Percentiles rank a stretch among this genome's conserved stretches.
Evolutionary conservation across 1,284 basidiomycete species (phyloP).

Genomic region (Schizophyllum commune): DNA sequence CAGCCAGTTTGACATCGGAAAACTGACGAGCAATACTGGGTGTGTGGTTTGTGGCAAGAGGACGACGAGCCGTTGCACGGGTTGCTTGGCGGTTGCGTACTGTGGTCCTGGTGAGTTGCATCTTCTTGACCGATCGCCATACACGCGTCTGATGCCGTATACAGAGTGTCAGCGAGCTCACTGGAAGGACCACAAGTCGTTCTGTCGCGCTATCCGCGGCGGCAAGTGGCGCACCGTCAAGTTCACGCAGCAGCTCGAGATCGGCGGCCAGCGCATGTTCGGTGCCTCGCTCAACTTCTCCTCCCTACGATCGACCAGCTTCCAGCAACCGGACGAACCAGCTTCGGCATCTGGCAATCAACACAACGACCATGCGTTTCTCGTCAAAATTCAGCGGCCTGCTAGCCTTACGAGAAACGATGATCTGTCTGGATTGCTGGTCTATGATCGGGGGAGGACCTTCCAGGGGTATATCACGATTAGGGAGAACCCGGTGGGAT

Average conservation of each 20-base stretch:
- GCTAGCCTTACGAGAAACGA: not conserved
- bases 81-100: slow-evolving; percentile 23
- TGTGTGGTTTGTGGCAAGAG: slow-evolving; percentile 22
- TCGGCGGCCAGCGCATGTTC: not conserved
- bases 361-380: slow-evolving; percentile 10
- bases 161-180: slow-evolving; percentile 12
- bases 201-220: slow-evolving; percentile 6
- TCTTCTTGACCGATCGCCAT: not conserved
- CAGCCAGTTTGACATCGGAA: slow-evolving; percentile 18
- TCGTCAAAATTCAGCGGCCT: slow-evolving; percentile 11
- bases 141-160: not conserved
- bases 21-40: slow-evolving; percentile 20
- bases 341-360: not conserved
- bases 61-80: slow-evolving; percentile 17
- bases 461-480: slow-evolving; percentile 1
- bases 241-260: not conserved
- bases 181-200: slow-evolving; percentile 10
- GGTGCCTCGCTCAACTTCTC: not conserved
- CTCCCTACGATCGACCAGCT: too few species aligned
- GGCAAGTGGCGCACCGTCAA: slow-evolving; percentile 9
- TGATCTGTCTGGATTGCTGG: not conserved
- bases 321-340: too few species aligned
- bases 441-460: slow-evolving; percentile 10
- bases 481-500: too few species aligned
- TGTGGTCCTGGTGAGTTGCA: slow-evolving; percentile 18